A percentile compares a stretch with the other conserved stretches of the same genome.
Evolutionary conservation across 2,329 filamentous ascomycete species (phyloP).

Genomic region (Lachnellula cervina): DNA sequence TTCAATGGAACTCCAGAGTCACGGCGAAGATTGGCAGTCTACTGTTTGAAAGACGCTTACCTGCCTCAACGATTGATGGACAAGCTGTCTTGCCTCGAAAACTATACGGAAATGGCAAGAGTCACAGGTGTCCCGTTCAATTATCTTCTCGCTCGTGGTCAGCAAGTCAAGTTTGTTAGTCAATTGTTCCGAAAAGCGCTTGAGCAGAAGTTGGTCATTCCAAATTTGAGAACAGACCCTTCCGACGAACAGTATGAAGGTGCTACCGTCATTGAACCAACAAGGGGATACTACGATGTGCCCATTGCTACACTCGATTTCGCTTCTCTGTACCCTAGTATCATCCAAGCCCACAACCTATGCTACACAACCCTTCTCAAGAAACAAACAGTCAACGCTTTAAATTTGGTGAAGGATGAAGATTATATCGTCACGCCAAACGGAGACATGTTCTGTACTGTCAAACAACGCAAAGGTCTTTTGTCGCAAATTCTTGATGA

Average conservation of each 20-base stretch:
- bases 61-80: slow-evolving; percentile 92
- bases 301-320: slow-evolving; percentile 98
- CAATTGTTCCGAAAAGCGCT: slow-evolving; percentile 93
- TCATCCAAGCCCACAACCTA: slow-evolving; percentile 97
- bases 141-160: slow-evolving; percentile 82
- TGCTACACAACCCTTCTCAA: slow-evolving; percentile 94
- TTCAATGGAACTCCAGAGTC: slow-evolving; percentile 97
- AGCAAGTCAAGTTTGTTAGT: slow-evolving; percentile 97
- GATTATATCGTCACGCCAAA: slow-evolving; percentile 97
- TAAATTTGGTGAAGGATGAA: slow-evolving; percentile 76
- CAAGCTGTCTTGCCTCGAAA: slow-evolving; percentile 96
- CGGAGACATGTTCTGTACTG: slow-evolving; percentile 85
- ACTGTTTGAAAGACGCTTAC: slow-evolving; percentile 97
- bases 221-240: slow-evolving; percentile 68
- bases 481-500: slow-evolving; percentile 95
- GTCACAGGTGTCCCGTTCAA: slow-evolving; percentile 98
- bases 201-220: slow-evolving; percentile 90
- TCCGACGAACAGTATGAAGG: slow-evolving; percentile 92
- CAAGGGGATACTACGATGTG: slow-evolving; percentile 87
- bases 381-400: slow-evolving; percentile 69
- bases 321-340: slow-evolving; percentile 95
- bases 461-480: slow-evolving; percentile 84
- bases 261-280: slow-evolving; percentile 95
- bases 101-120: slow-evolving; percentile 99
- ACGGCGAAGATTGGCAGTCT: slow-evolving; percentile 81